Evolutionary conservation across 164 flowering plant species (phyloP), one percentile per base, ranked within the genome.

Genomic region (Vitis rotundifolia): DNA sequence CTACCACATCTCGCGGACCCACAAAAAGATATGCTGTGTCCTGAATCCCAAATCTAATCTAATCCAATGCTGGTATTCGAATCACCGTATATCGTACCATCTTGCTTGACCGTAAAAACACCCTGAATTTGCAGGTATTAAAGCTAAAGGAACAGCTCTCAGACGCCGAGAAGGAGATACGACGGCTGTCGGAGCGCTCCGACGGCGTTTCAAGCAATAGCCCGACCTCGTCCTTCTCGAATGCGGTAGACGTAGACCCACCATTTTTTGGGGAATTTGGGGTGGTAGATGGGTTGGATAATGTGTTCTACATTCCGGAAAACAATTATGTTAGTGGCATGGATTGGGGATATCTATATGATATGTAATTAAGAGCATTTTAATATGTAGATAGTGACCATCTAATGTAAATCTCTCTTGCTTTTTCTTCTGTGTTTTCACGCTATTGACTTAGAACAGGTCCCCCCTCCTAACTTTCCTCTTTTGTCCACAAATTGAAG

Each of bases 161-260:
- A 1, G 87, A 83, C 56, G 89, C 91, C 0, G 81, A 83, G 68
- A 84, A 79, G 73, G 87, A 88, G 63, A 79, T 88, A 6, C 81
- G 73, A 18, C 68, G 77, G 73, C 74, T 85, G 14, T 66, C 83
- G 0, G 82, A 83, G 68, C 63, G 77, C 0, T 56, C 28, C 0
- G 88, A 82, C 1, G 78, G 77, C 10, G 73, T 64, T n/a, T 79
- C 85, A 2, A 82, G 79, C 72, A 78, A 83, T 49, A 88, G 91
- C 67, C 80, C 89, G 0, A 68, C 79, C 60, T 86, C 89, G 6
- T 83, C 91, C 2, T 52, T 80, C 13, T 83, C 88, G 0, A 68
- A 37, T 6, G 44, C 85, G 70, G 87, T 81, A 2, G 79, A 74
- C 47, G 67, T 64, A 15, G 82, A 71, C 7, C 83, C 80, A 10